Conservation (phyloP, 805 yeast species). For the Maudiozyma barnettii region DNA sequence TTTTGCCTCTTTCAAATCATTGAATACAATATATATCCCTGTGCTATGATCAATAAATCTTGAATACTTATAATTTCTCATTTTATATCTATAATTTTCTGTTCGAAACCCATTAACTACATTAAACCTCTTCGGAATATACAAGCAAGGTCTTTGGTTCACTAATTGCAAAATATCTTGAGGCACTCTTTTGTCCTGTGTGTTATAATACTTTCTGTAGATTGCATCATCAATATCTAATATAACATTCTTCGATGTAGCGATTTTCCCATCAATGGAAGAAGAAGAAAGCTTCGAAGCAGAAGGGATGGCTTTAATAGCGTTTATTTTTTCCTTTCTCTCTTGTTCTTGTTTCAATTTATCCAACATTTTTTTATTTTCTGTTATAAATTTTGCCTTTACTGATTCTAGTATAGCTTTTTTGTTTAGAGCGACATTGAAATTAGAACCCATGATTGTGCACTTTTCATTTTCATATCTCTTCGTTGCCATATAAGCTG, state of each 20-base stretch:
- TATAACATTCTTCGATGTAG: background rate
- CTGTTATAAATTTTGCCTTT: constrained; percentile 24
- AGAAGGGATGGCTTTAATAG: background rate
- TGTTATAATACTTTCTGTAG: constrained; percentile 6
- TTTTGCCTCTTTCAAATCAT: constrained; percentile 27
- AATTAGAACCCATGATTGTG: constrained; percentile 40
- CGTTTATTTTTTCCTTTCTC: constrained; percentile 3
- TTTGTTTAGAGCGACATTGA: constrained; percentile 45
- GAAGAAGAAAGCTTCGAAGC: background rate
- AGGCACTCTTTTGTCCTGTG: constrained; percentile 33
- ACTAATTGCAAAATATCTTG: constrained; percentile 39
- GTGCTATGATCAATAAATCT: constrained; percentile 49
- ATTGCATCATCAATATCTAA: constrained; percentile 4
- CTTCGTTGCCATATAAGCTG: constrained; percentile 39
- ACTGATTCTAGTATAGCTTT: constrained; percentile 31
- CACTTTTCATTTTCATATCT: constrained; percentile 34
- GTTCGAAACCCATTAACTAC: constrained; percentile 41
- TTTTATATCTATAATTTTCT: constrained; percentile 52
- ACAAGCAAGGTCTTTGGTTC: constrained; percentile 48
- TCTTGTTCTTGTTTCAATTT: constrained; percentile 6
- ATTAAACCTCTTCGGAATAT: constrained; percentile 45
- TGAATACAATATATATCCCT: constrained; percentile 69
- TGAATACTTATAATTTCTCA: constrained; percentile 56
- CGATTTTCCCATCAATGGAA: background rate
- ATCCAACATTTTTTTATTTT: constrained; percentile 24